Evolutionary conservation across 345 rosid species (phyloP).

Genomic region (Kernera saxatilis): DNA sequence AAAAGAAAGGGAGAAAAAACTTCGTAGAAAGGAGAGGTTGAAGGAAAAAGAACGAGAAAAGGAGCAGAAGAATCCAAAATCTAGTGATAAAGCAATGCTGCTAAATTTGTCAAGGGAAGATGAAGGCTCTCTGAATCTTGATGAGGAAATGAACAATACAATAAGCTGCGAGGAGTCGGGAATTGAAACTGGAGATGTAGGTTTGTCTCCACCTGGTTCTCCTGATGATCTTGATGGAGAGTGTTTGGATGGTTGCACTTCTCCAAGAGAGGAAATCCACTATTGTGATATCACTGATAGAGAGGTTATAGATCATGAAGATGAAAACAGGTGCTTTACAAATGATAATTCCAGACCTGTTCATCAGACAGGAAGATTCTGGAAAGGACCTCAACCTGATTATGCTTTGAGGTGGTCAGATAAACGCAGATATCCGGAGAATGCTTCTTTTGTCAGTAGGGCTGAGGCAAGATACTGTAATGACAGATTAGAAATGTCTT

Average conservation of each 20-base stretch:
- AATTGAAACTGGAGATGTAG: slow-evolving; percentile 41
- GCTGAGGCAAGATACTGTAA: slow-evolving; percentile 46
- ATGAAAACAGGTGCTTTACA: slow-evolving; percentile 43
- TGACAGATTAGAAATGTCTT: slow-evolving; percentile 51
- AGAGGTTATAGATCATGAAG: slow-evolving; percentile 36
- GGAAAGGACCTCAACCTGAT: slow-evolving; percentile 52
- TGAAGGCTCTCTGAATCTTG: slow-evolving; percentile 35
- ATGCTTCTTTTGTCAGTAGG: slow-evolving; percentile 38
- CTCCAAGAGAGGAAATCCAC: slow-evolving; percentile 36
- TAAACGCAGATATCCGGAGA: slow-evolving; percentile 33
- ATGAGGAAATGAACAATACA: slow-evolving; percentile 39
- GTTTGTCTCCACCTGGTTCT: slow-evolving; percentile 48
- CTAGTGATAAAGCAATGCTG: slow-evolving; percentile 11
- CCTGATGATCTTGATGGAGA: slow-evolving; percentile 44
- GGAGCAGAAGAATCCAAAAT: slow-evolving; percentile 41
- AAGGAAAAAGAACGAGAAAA: slow-evolving; percentile 84
- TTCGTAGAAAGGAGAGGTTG: slow-evolving; percentile 87
- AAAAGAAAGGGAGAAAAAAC: slow-evolving; percentile 90
- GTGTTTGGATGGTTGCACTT: slow-evolving; percentile 30
- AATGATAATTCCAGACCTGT: slow-evolving; percentile 47
- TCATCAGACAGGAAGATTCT: slow-evolving; percentile 45
- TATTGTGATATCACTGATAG: slow-evolving; percentile 35
- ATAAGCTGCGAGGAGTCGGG: slow-evolving; percentile 36
- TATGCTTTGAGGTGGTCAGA: slow-evolving; percentile 57
- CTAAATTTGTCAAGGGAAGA: slow-evolving; percentile 12